Base-by-base conservation (phyloP, 192 early-diverging fungal species). In the Fimicolochytrium jonesii region DNA sequence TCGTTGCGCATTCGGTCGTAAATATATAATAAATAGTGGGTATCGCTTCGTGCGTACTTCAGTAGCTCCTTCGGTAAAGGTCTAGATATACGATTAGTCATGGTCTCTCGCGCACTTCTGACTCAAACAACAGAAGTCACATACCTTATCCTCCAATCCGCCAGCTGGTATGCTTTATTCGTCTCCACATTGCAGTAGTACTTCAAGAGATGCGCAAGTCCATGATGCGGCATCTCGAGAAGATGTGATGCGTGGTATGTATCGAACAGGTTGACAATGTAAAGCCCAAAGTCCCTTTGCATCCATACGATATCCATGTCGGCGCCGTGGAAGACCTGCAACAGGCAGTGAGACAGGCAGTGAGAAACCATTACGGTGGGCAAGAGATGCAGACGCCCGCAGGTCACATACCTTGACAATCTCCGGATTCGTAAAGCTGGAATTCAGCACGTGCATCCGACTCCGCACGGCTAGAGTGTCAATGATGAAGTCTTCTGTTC, bases 231-330 rank as follows among this genome's bases (percentile, higher is more conserved):
- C 70, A 94, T 81, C 49, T 89, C 88, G n/a, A 99, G 78, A 26
- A 91, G 73, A 34, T 91, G 79, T 3, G 93, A 86, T 10, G 94
- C 95, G 55, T 95, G 92, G 70, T 87, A 97, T 0, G 97, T 99
- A 73, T 99, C 97, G 69, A 97, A 98, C 17, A 99, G 68, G 39
- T 92, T 90, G 4, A 99, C 97, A 39, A 99, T 72, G 58, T 99
- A 99, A 6, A 95, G 73, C 25, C 93, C 94, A 72, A 99, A 98
- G 61, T 99, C 97, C 20, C 88, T 82, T 73, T 99, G 97, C 54
- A 99, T 78, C 97, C 97, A 99, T 51, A 85, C 69, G 18, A 99
- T 85, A 82, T 99, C 97, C 71, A 72, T 83, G 20, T 95, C 90
- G n/a, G 97, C 95, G 69, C 97, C 97, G 66, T 99, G 97, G 31